Evolutionary conservation across 495 filamentous ascomycete species (phyloP).

Genomic region (Venustampulla echinocandica): DNA sequence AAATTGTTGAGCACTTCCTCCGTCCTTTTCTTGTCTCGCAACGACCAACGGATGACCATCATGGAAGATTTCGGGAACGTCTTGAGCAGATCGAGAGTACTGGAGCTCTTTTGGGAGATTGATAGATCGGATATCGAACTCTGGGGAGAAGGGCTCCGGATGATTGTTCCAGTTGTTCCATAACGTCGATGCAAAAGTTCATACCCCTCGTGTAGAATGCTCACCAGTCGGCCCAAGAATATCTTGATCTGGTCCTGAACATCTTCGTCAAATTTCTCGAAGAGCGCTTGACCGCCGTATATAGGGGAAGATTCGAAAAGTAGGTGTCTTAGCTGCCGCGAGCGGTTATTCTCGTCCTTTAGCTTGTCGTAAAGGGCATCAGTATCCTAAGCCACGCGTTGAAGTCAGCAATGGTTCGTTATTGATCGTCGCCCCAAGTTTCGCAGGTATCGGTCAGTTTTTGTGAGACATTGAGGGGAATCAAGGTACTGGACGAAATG

Average conservation of each 20-base stretch:
- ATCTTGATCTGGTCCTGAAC: constrained; percentile 4
- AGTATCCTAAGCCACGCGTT: no score
- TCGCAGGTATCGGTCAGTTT: no score
- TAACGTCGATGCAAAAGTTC: constrained; percentile 3
- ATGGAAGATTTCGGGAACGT: constrained; percentile 1
- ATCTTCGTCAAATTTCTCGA: constrained; percentile 8
- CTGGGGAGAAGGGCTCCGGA: no score
- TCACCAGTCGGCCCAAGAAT: neutral
- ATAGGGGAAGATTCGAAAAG: neutral
- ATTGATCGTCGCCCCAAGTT: no score
- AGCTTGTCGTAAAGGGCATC: no score
- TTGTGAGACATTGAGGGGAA: no score
- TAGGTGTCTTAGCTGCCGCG: no score
- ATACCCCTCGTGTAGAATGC: neutral
- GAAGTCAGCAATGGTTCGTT: no score
- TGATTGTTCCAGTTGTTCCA: constrained; percentile 1
- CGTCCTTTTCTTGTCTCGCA: constrained; percentile 26
- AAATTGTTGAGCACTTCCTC: constrained; percentile 24
- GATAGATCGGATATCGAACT: neutral
- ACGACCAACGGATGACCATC: constrained; percentile 23
- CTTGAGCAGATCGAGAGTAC: neutral
- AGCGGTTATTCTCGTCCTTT: no score
- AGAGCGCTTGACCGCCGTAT: neutral
- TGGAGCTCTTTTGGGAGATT: neutral
- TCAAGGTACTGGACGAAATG: no score